Evolutionary conservation across 495 filamentous ascomycete genomes (phyloP), one percentile per base, ranked within the genome.

Genomic region (Aspergillus ellipticus): DNA sequence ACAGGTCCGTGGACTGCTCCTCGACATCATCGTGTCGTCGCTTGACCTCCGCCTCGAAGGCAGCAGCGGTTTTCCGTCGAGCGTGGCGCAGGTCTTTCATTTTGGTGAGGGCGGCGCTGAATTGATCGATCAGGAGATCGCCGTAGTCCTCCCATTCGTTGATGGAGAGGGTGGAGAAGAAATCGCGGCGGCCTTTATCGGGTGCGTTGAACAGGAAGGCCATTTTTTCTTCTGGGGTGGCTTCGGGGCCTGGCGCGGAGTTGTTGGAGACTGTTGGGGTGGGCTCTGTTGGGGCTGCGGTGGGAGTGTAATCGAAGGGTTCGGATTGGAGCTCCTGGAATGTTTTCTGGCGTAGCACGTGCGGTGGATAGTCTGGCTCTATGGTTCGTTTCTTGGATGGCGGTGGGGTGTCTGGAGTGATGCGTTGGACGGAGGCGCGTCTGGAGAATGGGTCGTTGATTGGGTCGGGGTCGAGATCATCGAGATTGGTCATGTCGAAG

Each of bases 71-170:
- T 48, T 78, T 76, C 35, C 92, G 79, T 64, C 90, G 89, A 17
- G 79, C 76, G 53, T 79, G 77, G 43, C 90, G 75, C 26, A 85
- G 75, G 0, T 82, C 74, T 55, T 82, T 88, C 63, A 92, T 79
- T 59, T 82, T 79, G 16, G 73, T 65, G 57, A 92, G 74, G 16
- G 92, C 66, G 7, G 78, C 74, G 6, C 74, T 74, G 61, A 94
- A 92, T 56, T 79, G 80, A 3, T 84, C 82, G 13, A 93, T 71
- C 39, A 96, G 82, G 76, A 88, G 85, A 57, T 96, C 89, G 7
- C 91, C 91, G 13, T 86, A 83, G 46, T 87, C 78, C 65, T 96
- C 91, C 87, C 91, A 94, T 65, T 93, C 86, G 22, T 80, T 74
- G 20, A 89, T 77, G 3, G 81, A 64, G 63, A 96, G 73, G 5